phyloP scores from a whole-genome alignment of 768 basidiomycete species.

The Boletus rufocinnamomeus region DNA sequence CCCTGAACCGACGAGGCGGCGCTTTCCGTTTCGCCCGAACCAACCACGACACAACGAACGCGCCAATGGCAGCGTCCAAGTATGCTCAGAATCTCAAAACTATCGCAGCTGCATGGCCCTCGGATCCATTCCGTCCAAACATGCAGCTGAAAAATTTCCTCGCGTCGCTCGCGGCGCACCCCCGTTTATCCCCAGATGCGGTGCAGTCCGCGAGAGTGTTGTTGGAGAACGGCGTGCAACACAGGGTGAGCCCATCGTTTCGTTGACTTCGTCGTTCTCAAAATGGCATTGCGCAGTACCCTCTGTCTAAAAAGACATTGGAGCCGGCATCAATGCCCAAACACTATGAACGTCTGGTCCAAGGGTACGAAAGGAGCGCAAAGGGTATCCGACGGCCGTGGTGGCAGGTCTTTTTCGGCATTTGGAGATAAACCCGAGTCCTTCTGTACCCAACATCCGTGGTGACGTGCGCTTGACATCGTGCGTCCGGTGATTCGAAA shows the following conservation, averaged over 20 bases:
- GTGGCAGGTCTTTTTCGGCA: slow-evolving; percentile 82
- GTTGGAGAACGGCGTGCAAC: slow-evolving; percentile 53
- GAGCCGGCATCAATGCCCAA: slow-evolving; percentile 70
- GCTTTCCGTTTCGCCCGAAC: not conserved
- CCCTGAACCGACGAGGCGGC: not conserved
- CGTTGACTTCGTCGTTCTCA: not conserved
- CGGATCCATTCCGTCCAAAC: slow-evolving; percentile 76
- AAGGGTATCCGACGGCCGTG: slow-evolving; percentile 76
- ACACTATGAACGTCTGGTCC: slow-evolving; percentile 72
- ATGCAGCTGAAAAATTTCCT: slow-evolving; percentile 71
- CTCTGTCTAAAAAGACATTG: slow-evolving; percentile 61
- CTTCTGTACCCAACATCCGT: not conserved
- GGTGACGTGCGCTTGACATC: not conserved
- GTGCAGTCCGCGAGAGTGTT: slow-evolving; percentile 62
- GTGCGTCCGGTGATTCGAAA: slow-evolving; percentile 6
- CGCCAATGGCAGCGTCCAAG: slow-evolving; percentile 34
- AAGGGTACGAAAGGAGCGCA: slow-evolving; percentile 74
- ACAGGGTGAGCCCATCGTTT: slow-evolving; percentile 47
- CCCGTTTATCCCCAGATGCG: slow-evolving; percentile 60
- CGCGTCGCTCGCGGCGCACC: slow-evolving; percentile 64
- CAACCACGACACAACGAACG: not conserved
- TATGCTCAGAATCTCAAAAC: slow-evolving; percentile 50
- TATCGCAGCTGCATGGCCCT: slow-evolving; percentile 65
- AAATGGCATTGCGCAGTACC: slow-evolving; percentile 49
- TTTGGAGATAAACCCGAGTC: slow-evolving; percentile 47